Conservation (phyloP, 345 rosid genomes). For the Triadica sebifera region DNA sequence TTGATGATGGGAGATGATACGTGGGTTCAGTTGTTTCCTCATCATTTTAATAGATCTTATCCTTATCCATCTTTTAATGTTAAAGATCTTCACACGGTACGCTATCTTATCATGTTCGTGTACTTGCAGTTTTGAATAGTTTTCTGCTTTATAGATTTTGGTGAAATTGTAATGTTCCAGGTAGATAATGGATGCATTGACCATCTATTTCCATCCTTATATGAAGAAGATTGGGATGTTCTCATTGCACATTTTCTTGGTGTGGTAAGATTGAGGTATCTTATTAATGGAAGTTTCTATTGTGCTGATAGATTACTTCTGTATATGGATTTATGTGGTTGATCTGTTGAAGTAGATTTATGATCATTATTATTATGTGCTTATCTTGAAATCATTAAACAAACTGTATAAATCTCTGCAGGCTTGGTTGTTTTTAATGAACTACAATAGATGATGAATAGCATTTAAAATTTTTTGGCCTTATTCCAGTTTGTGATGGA, state of each 20-base stretch:
- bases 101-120: conserved; percentile 14
- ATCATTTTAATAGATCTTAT: conserved; percentile 76
- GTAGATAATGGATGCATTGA: conserved; percentile 94
- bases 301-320: neutral
- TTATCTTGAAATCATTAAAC: neutral
- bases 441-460: neutral
- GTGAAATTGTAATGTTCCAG: conserved; percentile 31
- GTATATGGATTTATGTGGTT: neutral
- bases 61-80: conserved; percentile 95
- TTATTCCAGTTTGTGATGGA: neutral
- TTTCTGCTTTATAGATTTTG: neutral
- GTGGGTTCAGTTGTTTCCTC: conserved; percentile 86
- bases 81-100: conserved; percentile 86
- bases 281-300: conserved; percentile 10
- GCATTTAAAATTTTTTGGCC: neutral
- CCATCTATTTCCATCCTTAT: conserved; percentile 65
- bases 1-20: conserved; percentile 98
- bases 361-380: neutral
- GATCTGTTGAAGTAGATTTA: neutral
- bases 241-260: conserved; percentile 97
- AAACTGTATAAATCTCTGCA: neutral
- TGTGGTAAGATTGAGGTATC: conserved; percentile 51
- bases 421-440: neutral
- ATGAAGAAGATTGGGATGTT: conserved; percentile 87
- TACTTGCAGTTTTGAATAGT: neutral